Evolutionary conservation across 768 basidiomycete genomes (phyloP), one percentile per base, ranked within the genome.

Genomic region (Fomitopsis pulvina): DNA sequence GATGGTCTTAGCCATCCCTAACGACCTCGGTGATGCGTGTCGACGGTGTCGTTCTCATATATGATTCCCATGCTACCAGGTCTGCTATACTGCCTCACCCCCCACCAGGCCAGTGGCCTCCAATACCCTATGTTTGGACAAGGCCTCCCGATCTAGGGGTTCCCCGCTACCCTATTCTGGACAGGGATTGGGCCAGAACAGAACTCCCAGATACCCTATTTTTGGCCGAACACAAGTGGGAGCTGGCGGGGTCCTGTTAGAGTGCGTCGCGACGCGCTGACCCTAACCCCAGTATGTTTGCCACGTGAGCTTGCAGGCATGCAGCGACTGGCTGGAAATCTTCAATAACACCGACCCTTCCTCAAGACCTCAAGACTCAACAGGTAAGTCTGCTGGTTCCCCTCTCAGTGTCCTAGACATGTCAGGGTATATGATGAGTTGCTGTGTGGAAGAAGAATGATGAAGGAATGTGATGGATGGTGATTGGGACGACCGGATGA

Each of bases 401-500:
- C 52, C 47, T 30, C 48, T 43, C 41, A 54, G 44, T 37, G 45
- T 47, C 41, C 34, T 21, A 45, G 48, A 50, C n/a, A 43, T n/a
- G 28, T 24, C 45, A 44, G 37, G 30, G 46, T 46, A 41, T 29
- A 38, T 28, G 9, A 20, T 28, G 51, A 9, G 20, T 20, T 37
- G 32, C 26, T 37, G 47, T 26, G 44, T 16, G 40, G 16, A 30
- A 41, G 48, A 43, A 38, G 41, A 52, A 52, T 52, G 37, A 25
- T 29, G 51, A 32, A 14, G 54, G 48, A 56, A 59, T 38, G 40
- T 39, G 66, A 52, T 66, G 66, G 66, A 68, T 68, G 62, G 63
- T 22, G 41, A 38, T 48, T 28, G 30, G 38, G 44, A 45, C 40
- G 48, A 49, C 45, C 51, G 60, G 63, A 64, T 64, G 63, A 53